Evolutionary conservation across 164 flowering plant species (phyloP), one percentile per base, ranked within the genome.

Genomic region (Nymphaea colorata): DNA sequence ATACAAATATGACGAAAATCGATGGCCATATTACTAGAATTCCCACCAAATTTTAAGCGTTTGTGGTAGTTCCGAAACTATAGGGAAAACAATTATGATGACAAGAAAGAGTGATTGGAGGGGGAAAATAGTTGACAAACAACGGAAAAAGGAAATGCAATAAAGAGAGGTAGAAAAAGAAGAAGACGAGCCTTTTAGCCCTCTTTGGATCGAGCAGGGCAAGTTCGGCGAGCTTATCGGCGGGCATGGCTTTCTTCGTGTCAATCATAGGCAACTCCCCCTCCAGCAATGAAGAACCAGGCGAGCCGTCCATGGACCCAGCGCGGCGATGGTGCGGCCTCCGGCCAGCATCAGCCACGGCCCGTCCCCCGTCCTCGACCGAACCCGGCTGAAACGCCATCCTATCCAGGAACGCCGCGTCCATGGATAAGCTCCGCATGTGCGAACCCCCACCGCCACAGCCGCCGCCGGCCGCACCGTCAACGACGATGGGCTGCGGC

Each of bases 341-440:
- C 79, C 73, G 80, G 36, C 61, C 61, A 5, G 42, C 68, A 17
- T 17, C 5, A 43, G 41, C n/a, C 16, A 59, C 60, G 64, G 51
- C 41, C 68, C 41, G 64, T 70, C 41, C 72, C 78, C 60, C 72
- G 83, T 60, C 71, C 79, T 6, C 68, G 79, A 4, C 61, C 75
- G 41, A 42, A 64, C 42, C 68, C 10, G 67, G 67, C 44, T 68
- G 71, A 70, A 79, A 72, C 43, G 71, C 79, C 55, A 94, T 61
- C 42, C 88, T 86, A 6, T 91, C 97, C 64, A 91, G 89, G 72
- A 94, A 91, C 60, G 88, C 93, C 11, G 91, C 90, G 70, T 89
- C 98, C 16, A 91, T 87, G 0, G 98, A 94, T n/a, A 89, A 73
- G 80, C 98, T 94, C 79, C 97, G 76, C 66, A 84, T 64, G 76